These are phyloP conservation scores for Rhizophora mangle DNA, from an alignment of 345 rosid species.

Conservation along the genomic window DNA sequence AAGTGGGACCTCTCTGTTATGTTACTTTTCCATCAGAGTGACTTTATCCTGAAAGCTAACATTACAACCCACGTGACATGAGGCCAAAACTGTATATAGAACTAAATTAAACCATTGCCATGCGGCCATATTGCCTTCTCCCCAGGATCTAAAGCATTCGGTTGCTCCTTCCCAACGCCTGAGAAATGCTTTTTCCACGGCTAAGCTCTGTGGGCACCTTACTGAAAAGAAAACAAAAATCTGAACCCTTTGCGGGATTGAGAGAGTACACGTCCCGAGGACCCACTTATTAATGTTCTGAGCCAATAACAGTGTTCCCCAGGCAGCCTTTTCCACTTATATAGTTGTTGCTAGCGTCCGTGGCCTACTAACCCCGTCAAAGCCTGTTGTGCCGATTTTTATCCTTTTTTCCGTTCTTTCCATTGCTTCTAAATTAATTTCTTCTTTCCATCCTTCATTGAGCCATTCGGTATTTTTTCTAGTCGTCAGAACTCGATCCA, in stretches of 20 bases:
- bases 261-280: neutral
- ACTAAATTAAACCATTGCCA: neutral
- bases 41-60: neutral
- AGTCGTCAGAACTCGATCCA: no score
- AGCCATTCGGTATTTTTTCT: no score
- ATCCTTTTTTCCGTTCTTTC: no score
- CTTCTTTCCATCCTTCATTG: neutral
- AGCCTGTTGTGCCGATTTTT: neutral
- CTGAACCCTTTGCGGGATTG: neutral
- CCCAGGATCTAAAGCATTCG: neutral
- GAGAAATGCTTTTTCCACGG: neutral
- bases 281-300: slow-evolving; percentile 15
- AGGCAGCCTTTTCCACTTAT: slow-evolving; percentile 10
- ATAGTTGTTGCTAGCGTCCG: neutral
- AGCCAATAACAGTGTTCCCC: neutral
- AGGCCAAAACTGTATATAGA: neutral
- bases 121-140: neutral
- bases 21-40: no score
- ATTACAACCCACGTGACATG: slow-evolving; percentile 5
- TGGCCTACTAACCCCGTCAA: neutral
- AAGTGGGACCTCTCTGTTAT: no score
- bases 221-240: neutral
- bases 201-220: slow-evolving; percentile 3
- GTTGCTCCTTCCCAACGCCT: slow-evolving; percentile 13
- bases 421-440: neutral